A percentile compares a stretch with the other conserved stretches of the same genome.
phyloP scores from a whole-genome alignment of 2,329 filamentous ascomycete genomes.

The Metarhizium humberi region DNA sequence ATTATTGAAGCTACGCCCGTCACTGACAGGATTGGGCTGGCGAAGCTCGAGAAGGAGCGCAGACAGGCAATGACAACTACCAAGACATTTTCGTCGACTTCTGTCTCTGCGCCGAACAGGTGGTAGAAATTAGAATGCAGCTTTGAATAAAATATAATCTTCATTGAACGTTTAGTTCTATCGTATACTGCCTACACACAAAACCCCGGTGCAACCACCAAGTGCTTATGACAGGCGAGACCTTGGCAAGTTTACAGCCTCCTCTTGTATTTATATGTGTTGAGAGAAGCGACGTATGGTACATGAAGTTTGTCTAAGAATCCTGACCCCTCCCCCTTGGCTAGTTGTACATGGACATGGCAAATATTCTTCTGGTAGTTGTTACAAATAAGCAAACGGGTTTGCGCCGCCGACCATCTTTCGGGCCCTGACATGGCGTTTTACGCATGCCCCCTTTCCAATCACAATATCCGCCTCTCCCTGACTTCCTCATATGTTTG shows the following conservation, averaged over 20 bases:
- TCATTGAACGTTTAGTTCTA: background rate
- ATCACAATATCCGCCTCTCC: slow-evolving; percentile 55
- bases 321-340: background rate
- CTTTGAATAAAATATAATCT: background rate
- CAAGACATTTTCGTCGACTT: slow-evolving; percentile 41
- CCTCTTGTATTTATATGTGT: background rate
- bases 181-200: background rate
- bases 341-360: background rate
- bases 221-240: background rate
- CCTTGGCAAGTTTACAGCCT: background rate
- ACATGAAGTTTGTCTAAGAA: slow-evolving; percentile 1
- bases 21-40: slow-evolving; percentile 70
- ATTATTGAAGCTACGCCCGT: slow-evolving; percentile 88
- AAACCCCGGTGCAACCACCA: too few relatives aligned
- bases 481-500: slow-evolving; percentile 75
- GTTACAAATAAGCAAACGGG: background rate
- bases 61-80: slow-evolving; percentile 37
- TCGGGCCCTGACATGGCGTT: background rate
- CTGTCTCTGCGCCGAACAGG: slow-evolving; percentile 37
- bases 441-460: slow-evolving; percentile 3
- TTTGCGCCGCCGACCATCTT: background rate
- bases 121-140: slow-evolving; percentile 23
- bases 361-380: background rate
- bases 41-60: slow-evolving; percentile 47
- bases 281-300: slow-evolving; percentile 1